phyloP scores from a whole-genome alignment of 192 early-diverging fungal species.

The Coemansia sp. region DNA sequence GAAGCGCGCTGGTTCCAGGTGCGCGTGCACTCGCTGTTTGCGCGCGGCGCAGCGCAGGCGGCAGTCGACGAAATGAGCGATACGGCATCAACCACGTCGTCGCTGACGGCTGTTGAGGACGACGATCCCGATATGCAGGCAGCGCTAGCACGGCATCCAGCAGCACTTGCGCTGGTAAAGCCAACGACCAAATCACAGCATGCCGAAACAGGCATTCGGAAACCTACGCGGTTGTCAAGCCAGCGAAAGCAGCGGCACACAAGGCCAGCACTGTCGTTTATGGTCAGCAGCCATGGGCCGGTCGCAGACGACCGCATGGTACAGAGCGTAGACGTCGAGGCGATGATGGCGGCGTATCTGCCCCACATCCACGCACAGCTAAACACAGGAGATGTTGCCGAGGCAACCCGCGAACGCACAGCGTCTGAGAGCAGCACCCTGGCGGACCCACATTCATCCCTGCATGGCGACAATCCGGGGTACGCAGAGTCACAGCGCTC shows the following conservation, averaged over 20 bases:
- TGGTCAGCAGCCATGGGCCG: not conserved
- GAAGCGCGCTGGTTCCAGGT: slow-evolving; percentile 14
- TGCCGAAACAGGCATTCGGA: not conserved
- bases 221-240: not conserved
- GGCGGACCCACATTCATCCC: not conserved
- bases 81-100: not conserved
- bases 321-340: slow-evolving; percentile 28
- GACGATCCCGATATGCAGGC: slow-evolving; percentile 1
- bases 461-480: not conserved
- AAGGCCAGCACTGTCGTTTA: slow-evolving; percentile 16
- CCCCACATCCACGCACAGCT: slow-evolving; percentile 21
- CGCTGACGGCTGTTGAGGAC: slow-evolving; percentile 2
- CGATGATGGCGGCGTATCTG: slow-evolving; percentile 37
- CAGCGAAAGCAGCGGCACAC: not conserved
- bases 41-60: not conserved
- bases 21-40: slow-evolving; percentile 14
- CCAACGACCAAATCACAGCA: not conserved
- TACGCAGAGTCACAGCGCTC: slow-evolving; percentile 16
- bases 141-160: slow-evolving; percentile 14
- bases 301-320: not conserved
- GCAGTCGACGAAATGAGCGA: slow-evolving; percentile 4
- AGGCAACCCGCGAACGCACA: slow-evolving; percentile 12
- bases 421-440: slow-evolving; percentile 33
- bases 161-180: slow-evolving; percentile 12
- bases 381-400: not conserved